Evolutionary conservation across 108 stramenopile species (phyloP).

Genomic region (Mayamaea pseudoterrestris): DNA sequence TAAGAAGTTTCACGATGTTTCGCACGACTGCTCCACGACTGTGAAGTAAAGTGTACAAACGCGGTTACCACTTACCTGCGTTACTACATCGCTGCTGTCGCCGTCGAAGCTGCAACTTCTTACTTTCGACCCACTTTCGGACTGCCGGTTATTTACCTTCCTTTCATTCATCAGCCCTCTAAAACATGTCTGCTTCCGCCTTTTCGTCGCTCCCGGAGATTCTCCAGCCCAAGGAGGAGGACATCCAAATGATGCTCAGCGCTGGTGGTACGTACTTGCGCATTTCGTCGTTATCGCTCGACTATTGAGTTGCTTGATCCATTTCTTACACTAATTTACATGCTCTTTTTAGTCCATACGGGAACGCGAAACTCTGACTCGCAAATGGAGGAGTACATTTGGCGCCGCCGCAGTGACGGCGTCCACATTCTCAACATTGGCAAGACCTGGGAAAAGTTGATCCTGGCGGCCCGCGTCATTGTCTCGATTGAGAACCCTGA

Average conservation of each 20-base stretch:
- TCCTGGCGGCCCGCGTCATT: constrained; percentile 99
- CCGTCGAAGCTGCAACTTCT: too few relatives aligned
- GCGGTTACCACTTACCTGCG: too few relatives aligned
- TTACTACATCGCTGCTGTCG: too few relatives aligned
- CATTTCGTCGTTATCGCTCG: too few relatives aligned
- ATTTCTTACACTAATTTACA: too few relatives aligned
- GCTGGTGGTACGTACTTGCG: too few relatives aligned
- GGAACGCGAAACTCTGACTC: constrained; percentile 96
- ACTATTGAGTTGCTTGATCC: too few relatives aligned
- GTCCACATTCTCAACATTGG: constrained; percentile 99
- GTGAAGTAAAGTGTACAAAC: neutral
- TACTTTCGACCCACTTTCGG: too few relatives aligned
- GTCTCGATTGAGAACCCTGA: constrained; percentile 99
- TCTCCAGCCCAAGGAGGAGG: constrained; percentile 92
- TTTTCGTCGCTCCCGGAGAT: constrained; percentile 38
- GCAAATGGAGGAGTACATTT: constrained; percentile 98
- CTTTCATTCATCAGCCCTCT: too few relatives aligned
- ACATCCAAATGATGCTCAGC: constrained; percentile 99
- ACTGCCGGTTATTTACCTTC: too few relatives aligned
- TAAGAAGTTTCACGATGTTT: neutral
- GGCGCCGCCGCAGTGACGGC: constrained; percentile 96
- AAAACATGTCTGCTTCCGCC: constrained; percentile 7
- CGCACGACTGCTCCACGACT: neutral
- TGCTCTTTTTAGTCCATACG: too few relatives aligned
- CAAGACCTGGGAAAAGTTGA: constrained; percentile 99